Evolutionary conservation across 108 stramenopile genomes (phyloP), one percentile per base, ranked within the genome.

Genomic region (Epithemia pelagica): DNA sequence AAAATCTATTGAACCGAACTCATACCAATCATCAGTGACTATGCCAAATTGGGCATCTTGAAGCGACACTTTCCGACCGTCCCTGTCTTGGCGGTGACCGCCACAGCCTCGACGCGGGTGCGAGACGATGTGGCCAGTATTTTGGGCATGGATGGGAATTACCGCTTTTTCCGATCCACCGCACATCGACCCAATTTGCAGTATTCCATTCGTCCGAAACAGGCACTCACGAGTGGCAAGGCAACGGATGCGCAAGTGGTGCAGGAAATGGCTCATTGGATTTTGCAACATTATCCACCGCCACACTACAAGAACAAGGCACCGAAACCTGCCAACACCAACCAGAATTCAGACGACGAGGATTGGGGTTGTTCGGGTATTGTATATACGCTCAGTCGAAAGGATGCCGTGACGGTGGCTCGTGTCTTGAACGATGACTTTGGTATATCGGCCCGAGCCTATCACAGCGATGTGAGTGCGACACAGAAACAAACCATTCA

Each of bases 121-220:
- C 78, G 90, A 21, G 62, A 92, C n/a, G 96, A 96, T 76, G 91
- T 87, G 65, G 66, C 68, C 19, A 64, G 84, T 21, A 95, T 95
- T 60, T 73, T 98, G 30, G 53, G 83, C 37, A 58, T 96, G 62
- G 68, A 54, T 21, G 26, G 60, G 1, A 66, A 94, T 24, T 84
- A 94, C 66, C 53, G 67, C 21, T 87, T 92, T 73, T 90, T 95
- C 61, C 80, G 88, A 28, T 76, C 78, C 22, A 77, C 85, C 10
- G 93, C 95, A 59, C 87, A 97, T 68, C 78, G 97, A 61, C 89
- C 92, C 28, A 98, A 98, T 76, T 83, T 98, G 59, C 83, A 68
- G 32, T 98, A 96, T 74, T 74, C 74, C 10, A 77, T 95, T 7
- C 72, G 76, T 57, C 68, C 54, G 32, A 95, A 91, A 58, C 69